Base-by-base conservation (phyloP, 768 basidiomycete species). In the Dioszegia aurantiaca region DNA sequence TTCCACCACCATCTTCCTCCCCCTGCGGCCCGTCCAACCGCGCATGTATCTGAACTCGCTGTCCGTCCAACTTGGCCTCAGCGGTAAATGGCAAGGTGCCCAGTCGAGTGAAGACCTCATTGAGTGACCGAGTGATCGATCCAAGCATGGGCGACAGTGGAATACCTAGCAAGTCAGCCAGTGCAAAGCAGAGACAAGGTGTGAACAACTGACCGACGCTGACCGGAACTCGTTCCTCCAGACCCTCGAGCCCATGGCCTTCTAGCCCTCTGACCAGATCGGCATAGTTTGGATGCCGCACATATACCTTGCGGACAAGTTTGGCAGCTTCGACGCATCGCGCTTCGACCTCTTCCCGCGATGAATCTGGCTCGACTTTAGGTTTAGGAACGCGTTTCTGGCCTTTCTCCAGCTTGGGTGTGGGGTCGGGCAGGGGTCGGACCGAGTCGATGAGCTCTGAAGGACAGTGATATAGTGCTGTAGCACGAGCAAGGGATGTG, bases 51-150 rank as follows among this genome's bases (percentile, higher is more conserved):
- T 81, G 79, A 0, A 77, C 79, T 0, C 79, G 68, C 64, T 80
- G 79, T 0, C 79, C 92, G 66, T 95, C 92, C 67, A 92, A 88
- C 76, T 94, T 95, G 72, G 88, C 88, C 78, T 95, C 92, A 30
- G 89, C 87, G 16, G 83, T 81, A 76, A 92, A 95, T 10, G 85
- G 82, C 30, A 84, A 78, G 9, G 58, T 60, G 21, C 82, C 82
- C 19, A 90, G 78, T 6, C 85, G 81, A 43, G 84, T 82, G 68
- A 89, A 91, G n/a, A 93, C 84, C 64, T 91, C 89, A 39, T 85
- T 81, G 40, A 95, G 79, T 24, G 90, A 91, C 26, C 90, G 85
- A 42, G 84, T 86, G 36, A 91, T 91, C 5, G 87, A 87, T 11
- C 92, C 92, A 17, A 95, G 81, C 64, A 90, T 88, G 5, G 90